Evolutionary conservation across 148 eudicot species (phyloP).

Genomic region (Amaranthus cruentus): DNA sequence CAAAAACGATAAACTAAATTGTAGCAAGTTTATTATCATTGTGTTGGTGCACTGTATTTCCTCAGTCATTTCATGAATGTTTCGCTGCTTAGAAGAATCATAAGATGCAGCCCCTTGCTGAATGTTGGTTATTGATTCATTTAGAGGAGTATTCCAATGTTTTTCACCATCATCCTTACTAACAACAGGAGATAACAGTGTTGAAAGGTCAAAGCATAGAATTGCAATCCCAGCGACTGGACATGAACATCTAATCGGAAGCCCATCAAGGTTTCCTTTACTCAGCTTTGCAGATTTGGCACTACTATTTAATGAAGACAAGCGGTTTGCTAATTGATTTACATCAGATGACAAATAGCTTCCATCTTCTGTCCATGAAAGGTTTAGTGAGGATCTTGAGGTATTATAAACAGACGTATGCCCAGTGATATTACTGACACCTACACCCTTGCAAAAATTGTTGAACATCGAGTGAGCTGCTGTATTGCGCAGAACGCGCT

Average conservation of each 20-base stretch:
- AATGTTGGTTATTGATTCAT: conserved; percentile 19
- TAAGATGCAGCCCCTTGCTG: conserved; percentile 21
- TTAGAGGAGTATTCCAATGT: conserved; percentile 21
- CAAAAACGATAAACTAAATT: conserved; percentile 76
- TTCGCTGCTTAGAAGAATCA: conserved; percentile 29
- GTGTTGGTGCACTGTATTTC: conserved; percentile 28
- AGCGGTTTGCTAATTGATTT: conserved; percentile 26
- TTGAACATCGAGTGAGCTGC: conserved; percentile 96
- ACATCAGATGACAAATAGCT: conserved; percentile 32
- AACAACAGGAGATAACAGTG: conserved; percentile 49
- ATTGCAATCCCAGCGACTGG: conserved; percentile 79
- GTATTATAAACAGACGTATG: conserved; percentile 49
- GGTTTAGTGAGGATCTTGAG: conserved; percentile 63
- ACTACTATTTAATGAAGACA: conserved; percentile 24
- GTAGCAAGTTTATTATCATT: conserved; percentile 49
- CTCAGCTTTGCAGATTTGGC: conserved; percentile 27
- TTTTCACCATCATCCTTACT: conserved; percentile 26
- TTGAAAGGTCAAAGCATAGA: conserved; percentile 68
- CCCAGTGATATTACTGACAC: conserved; percentile 26
- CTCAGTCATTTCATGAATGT: conserved; percentile 25
- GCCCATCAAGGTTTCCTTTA: conserved; percentile 36
- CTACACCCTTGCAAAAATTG: conserved; percentile 54
- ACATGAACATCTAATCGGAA: conserved; percentile 61
- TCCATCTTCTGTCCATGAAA: conserved; percentile 49
- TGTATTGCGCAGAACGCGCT: conserved; percentile 82